Conservation (phyloP, 192 early-diverging fungal species). For the Podochytrium sp. region DNA sequence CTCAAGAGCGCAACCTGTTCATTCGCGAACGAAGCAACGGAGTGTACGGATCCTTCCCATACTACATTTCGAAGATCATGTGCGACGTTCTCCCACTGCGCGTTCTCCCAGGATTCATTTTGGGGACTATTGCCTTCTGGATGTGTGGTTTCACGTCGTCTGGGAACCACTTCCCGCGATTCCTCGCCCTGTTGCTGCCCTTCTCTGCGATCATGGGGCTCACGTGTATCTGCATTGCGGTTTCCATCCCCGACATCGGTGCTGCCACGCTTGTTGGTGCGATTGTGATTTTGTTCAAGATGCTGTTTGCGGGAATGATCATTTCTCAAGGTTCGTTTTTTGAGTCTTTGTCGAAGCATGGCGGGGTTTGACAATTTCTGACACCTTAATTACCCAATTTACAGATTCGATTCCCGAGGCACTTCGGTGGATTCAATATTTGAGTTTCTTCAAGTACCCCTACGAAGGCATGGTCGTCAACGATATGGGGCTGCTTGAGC, state of each 20-base stretch:
- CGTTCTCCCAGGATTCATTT: conserved; percentile 62
- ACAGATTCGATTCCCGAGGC: conserved; percentile 53
- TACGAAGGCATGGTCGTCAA: conserved; percentile 75
- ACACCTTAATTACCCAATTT: not conserved
- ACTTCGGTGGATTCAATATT: conserved; percentile 70
- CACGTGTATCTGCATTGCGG: conserved; percentile 61
- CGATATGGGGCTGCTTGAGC: conserved; percentile 37
- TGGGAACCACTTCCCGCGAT: conserved; percentile 55
- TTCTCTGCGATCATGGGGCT: conserved; percentile 64
- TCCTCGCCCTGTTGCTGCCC: conserved; percentile 60
- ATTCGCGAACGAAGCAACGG: conserved; percentile 52
- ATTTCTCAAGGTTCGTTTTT: conserved; percentile 58
- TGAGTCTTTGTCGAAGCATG: no score
- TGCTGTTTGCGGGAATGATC: conserved; percentile 76
- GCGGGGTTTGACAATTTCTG: not conserved
- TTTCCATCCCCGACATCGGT: conserved; percentile 57
- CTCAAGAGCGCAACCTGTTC: conserved; percentile 44
- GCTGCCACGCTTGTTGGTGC: conserved; percentile 62
- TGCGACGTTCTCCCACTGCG: conserved; percentile 72
- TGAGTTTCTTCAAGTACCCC: conserved; percentile 72
- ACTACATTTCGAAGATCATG: conserved; percentile 59
- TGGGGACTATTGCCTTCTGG: conserved; percentile 67
- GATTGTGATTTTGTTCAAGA: conserved; percentile 69
- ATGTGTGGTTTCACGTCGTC: conserved; percentile 66
- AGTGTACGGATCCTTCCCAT: conserved; percentile 45